A percentile compares a stretch with the other conserved stretches of the same genome.
Conservation (phyloP, 2,329 filamentous ascomycete genomes). For the Fusarium haematococcum region DNA sequence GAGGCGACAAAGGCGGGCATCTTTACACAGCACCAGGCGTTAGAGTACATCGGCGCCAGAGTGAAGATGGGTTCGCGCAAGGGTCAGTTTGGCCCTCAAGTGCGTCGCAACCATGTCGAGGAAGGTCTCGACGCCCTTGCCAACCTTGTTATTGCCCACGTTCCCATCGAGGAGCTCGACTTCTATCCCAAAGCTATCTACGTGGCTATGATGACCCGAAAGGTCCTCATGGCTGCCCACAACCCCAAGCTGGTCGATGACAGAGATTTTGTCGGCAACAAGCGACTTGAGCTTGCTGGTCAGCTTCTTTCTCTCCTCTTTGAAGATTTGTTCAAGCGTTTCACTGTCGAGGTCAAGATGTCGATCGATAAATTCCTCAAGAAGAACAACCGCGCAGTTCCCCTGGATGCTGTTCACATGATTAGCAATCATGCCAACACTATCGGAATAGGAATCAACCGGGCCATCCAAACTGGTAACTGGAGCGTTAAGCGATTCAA, state of each 20-base stretch:
- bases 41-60: constrained; percentile 89
- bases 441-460: constrained; percentile 93
- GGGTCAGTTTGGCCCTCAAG: constrained; percentile 64
- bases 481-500: constrained; percentile 98
- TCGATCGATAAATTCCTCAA: constrained; percentile 96
- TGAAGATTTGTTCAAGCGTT: constrained; percentile 98
- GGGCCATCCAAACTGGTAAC: constrained; percentile 96
- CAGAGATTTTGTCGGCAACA: constrained; percentile 97
- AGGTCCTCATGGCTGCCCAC: constrained; percentile 92
- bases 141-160: constrained; percentile 93
- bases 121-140: constrained; percentile 94
- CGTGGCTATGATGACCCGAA: constrained; percentile 96
- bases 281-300: constrained; percentile 92
- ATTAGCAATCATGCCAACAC: constrained; percentile 86
- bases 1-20: constrained; percentile 86
- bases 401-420: constrained; percentile 88
- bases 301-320: constrained; percentile 94
- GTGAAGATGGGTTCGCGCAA: constrained; percentile 87
- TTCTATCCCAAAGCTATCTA: constrained; percentile 98
- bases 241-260: constrained; percentile 93
- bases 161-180: constrained; percentile 89
- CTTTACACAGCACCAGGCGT: constrained; percentile 92
- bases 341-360: constrained; percentile 88
- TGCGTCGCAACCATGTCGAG: constrained; percentile 83
- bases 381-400: constrained; percentile 88